These are phyloP conservation scores for Juncus effusus DNA, from an alignment of 176 grass and related monocot genomes.

Conservation along the genomic window DNA sequence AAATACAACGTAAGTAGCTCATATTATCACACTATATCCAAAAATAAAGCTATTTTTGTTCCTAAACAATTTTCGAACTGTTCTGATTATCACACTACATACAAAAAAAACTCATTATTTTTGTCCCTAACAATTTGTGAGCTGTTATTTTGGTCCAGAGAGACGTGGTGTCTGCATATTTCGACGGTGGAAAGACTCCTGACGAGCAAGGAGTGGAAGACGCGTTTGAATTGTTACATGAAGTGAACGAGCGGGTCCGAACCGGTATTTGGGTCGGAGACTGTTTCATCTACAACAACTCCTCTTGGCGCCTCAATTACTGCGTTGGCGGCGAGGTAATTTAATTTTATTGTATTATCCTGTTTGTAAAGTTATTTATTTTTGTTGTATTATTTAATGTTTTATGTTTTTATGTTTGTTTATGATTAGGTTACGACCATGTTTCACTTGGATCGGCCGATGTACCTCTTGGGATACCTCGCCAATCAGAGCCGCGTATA, in stretches of 20 bases:
- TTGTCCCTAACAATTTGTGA: constrained; percentile 1
- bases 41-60: constrained; percentile 3
- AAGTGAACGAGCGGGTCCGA: constrained; percentile 87
- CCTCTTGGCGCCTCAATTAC: constrained; percentile 87
- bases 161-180: constrained; percentile 72
- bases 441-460: constrained; percentile 97
- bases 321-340: constrained; percentile 96
- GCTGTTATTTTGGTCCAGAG: constrained; percentile 42
- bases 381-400: constrained; percentile 7
- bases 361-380: neutral
- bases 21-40: constrained; percentile 19
- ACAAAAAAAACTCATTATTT: neutral
- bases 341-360: constrained; percentile 15
- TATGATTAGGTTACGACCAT: constrained; percentile 85
- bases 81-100: neutral
- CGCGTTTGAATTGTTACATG: constrained; percentile 97
- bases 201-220: constrained; percentile 89
- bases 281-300: constrained; percentile 99
- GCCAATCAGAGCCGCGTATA: constrained; percentile 89
- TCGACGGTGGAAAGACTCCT: constrained; percentile 69
- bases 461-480: constrained; percentile 99
- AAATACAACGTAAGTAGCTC: constrained; percentile 84
- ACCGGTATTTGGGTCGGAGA: constrained; percentile 99
- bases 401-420: constrained; percentile 23
- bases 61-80: neutral